A percentile compares a stretch with the other conserved stretches of the same genome.
Conservation (phyloP, 2,329 filamentous ascomycete species). For the Cladophialophora carrionii region DNA sequence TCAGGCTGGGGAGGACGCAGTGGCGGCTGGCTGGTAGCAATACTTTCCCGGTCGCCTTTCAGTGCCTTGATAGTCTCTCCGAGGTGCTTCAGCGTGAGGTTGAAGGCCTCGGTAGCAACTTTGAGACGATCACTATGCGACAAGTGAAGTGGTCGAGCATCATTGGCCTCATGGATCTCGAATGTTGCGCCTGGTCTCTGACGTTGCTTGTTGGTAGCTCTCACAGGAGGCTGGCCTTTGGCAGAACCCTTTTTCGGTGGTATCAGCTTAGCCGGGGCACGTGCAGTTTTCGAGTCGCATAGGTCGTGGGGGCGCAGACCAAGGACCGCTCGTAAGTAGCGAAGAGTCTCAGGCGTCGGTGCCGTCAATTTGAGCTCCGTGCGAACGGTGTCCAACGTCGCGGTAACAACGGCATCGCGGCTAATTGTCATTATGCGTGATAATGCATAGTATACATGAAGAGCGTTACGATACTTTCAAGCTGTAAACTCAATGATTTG, state of each 20-base stretch:
- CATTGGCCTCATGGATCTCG: slow-evolving; percentile 22
- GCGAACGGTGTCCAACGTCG: slow-evolving; percentile 20
- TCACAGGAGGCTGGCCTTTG: slow-evolving; percentile 36
- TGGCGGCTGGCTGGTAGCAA: not conserved
- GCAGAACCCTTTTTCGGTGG: slow-evolving; percentile 9
- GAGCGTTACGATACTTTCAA: slow-evolving; percentile 4
- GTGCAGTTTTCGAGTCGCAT: slow-evolving; percentile 4
- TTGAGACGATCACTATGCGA: slow-evolving; percentile 44
- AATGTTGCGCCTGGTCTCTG: slow-evolving; percentile 17
- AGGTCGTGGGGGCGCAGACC: slow-evolving; percentile 10
- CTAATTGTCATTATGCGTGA: slow-evolving; percentile 13
- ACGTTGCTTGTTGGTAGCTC: slow-evolving; percentile 26
- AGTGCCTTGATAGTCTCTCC: slow-evolving; percentile 42
- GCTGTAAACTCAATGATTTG: not conserved
- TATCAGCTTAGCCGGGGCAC: not conserved
- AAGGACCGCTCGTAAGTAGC: slow-evolving; percentile 26
- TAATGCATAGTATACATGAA: slow-evolving; percentile 10
- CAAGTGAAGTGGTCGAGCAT: slow-evolving; percentile 8
- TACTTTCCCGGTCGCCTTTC: slow-evolving; percentile 20
- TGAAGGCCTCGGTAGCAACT: slow-evolving; percentile 53
- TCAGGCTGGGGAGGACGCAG: slow-evolving; percentile 18
- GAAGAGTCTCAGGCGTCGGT: slow-evolving; percentile 27
- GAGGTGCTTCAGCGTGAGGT: slow-evolving; percentile 49
- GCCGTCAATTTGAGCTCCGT: slow-evolving; percentile 24
- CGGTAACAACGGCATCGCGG: not conserved